phyloP scores from a whole-genome alignment of 306 rosid species.

The Lathyrus oleraceus region DNA sequence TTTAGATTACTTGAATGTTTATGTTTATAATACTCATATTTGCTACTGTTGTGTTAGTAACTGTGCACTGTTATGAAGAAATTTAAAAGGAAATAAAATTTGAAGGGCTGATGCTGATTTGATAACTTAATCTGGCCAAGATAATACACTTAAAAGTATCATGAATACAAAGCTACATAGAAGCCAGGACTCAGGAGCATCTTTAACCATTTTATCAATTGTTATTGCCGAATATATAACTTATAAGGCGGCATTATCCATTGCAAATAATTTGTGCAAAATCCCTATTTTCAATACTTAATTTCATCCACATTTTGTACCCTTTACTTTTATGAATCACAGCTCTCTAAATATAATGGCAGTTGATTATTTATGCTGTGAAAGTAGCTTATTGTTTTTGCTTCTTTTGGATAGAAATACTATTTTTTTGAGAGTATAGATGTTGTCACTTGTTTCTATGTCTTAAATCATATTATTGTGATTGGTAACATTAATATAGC shows the following conservation, averaged over 20 bases:
- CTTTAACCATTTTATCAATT: background rate
- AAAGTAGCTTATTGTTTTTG: background rate
- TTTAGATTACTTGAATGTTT: background rate
- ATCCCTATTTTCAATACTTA: background rate
- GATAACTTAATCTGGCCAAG: background rate
- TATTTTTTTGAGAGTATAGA: background rate
- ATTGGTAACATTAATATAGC: conserved; percentile 11
- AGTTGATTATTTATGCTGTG: background rate
- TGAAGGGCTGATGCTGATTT: background rate
- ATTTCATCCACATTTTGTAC: background rate
- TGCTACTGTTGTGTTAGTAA: background rate
- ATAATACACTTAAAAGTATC: background rate
- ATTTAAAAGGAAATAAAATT: conserved; percentile 7
- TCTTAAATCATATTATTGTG: background rate
- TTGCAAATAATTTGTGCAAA: background rate
- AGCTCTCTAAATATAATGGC: background rate
- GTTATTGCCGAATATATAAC: background rate
- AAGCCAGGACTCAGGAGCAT: conserved; percentile 1
- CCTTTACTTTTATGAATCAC: background rate
- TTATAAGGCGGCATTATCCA: background rate
- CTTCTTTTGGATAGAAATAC: conserved; percentile 4
- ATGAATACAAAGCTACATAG: background rate
- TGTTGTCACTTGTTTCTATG: conserved; percentile 34
- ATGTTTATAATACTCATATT: background rate
- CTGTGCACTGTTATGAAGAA: background rate